Evolutionary conservation across 2,329 filamentous ascomycete genomes (phyloP), one percentile per base, ranked within the genome.

Genomic region (Orbilia oligospora): DNA sequence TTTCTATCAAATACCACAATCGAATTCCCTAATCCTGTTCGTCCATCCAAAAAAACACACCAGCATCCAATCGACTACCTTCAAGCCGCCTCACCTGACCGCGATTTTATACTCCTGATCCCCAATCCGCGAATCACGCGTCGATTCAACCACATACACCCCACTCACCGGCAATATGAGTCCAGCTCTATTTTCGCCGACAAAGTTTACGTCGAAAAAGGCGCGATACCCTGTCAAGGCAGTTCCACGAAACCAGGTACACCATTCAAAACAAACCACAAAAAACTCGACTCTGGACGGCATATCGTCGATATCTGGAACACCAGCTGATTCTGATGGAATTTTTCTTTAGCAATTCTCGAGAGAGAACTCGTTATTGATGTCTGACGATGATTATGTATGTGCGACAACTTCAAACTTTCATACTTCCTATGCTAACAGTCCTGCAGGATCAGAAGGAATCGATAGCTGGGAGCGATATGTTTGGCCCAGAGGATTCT

Each of bases 331-430:
- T 51, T 24, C 24, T 30, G 20, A 24, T 27, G 5, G 36, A 33
- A 10, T 18, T 10, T 44, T 46, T 55, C 10, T 61, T 6, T 55
- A 67, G 68, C 76, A 75, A 46, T 73, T 69, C 44, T 79, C 76
- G 24, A 58, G 76, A 24, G 76, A 79, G 41, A 67, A 71, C 56
- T 79, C 76, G 30, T 20, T 71, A 33, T 20, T 79, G 9, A 79
- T 79, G 76, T 79, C 76, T 33, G 76, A 79, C 53, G 76, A 79
- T 27, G 75, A 79, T 44, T 38, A 58, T 41, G 75, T 79, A 67
- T 38, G 75, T 67, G 58, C n/a, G 44, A 38, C 33, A 55, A 16
- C 33, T n/a, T 2, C 10, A 10, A 33, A 20, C 48, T 36, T 51
- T 22, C 22, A 10, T 58, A 38, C 10, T 24, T 12, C 27, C 56